A percentile compares a stretch with the other conserved stretches of the same genome.
Conservation (phyloP, 495 filamentous ascomycete species). For the Xylaria scruposa region DNA sequence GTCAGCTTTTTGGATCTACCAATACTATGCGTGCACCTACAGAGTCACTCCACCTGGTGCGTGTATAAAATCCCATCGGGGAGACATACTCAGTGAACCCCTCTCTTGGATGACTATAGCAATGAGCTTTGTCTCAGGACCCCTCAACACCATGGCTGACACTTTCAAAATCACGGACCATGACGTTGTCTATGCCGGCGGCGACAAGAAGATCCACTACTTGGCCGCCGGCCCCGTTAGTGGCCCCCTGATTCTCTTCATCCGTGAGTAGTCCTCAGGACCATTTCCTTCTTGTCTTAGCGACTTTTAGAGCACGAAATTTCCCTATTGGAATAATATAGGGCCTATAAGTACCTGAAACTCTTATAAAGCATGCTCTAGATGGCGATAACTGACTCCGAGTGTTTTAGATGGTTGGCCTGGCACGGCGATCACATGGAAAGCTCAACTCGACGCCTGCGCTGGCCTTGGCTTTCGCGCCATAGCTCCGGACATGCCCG, state of each 20-base stretch:
- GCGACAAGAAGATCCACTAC: constrained; percentile 28
- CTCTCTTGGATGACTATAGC: not conserved
- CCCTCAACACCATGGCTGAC: constrained; percentile 4
- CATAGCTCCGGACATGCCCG: constrained; percentile 25
- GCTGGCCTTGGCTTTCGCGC: constrained; percentile 23
- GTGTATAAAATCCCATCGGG: not conserved
- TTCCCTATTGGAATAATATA: not conserved
- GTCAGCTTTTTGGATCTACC: not conserved
- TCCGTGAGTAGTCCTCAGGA: not conserved
- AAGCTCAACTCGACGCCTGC: constrained; percentile 13
- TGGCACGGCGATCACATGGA: constrained; percentile 23
- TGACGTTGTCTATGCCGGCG: constrained; percentile 21
- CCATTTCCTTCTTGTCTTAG: not conserved
- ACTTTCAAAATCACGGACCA: constrained; percentile 14
- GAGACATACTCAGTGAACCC: not conserved
- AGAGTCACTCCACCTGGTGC: not conserved
- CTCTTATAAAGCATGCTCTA: too few relatives aligned
- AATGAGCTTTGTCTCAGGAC: not conserved
- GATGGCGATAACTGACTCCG: too few relatives aligned
- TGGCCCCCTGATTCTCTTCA: constrained; percentile 23
- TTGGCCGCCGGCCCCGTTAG: constrained; percentile 16
- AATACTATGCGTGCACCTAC: not conserved
- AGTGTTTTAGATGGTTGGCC: constrained; percentile 9
- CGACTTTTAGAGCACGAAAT: not conserved
- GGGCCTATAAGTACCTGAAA: not conserved